Evolutionary conservation across 2,329 filamentous ascomycete species (phyloP), one percentile per base, ranked within the genome.

Genomic region (Anthostomella pinea): DNA sequence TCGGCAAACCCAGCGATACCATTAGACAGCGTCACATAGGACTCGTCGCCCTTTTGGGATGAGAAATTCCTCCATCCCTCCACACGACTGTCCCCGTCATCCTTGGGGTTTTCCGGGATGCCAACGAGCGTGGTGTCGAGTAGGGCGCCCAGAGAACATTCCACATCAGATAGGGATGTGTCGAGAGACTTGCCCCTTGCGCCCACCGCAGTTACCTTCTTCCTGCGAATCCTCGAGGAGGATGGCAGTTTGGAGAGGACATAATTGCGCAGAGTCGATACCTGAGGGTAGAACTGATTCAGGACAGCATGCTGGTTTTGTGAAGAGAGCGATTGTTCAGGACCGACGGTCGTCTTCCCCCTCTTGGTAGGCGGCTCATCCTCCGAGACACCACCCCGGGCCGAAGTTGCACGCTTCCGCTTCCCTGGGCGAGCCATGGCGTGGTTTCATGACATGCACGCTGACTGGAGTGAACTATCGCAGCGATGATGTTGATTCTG

Each of bases 111-210:
- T 32, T 64, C 60, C 21, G 60, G 44, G 33, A 72, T 59, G 21
- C 83, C 85, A 25, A 95, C 73, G 11, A 93, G 60, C 1, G 79
- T 81, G 2, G 72, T 73, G 61, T 93, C 86, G 21, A 95, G 76
- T 17, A 91, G 62, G 3, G 57, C 56, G 4, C 68, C 70, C 8
- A 90, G 57, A 19, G 59, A 62, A 11, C 50, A 46, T 42, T 75
- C 70, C 6, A 56, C 25, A 7, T 63, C 61, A 5, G 56, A 45
- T 27, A 45, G 33, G 13, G 47, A 23, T n/a, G 39, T 36, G 9
- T 15, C 44, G 6, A 49, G 34, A 20, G 36, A 11, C 8, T 43
- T 41, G 5, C 40, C 39, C 14, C 49, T 45, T 21, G 55, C 51
- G 4, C 72, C 71, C 15, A 79, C 44, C 4, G 59, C 62, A 2